Conservation (phyloP, 208 protist genomes). For the Crithidia bombi region DNA sequence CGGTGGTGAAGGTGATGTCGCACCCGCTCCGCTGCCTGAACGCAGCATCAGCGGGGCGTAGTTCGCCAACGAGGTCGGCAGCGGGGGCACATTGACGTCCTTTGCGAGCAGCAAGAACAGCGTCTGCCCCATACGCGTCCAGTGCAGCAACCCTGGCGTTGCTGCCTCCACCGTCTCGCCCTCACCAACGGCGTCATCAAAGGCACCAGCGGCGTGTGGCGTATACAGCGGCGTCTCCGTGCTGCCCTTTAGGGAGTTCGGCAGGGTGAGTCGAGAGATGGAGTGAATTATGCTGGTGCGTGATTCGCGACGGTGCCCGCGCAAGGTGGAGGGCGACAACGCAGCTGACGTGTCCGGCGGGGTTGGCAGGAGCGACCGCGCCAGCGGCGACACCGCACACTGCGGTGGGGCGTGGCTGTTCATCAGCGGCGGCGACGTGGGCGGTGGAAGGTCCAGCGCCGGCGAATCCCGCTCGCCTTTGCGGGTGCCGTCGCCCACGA, state of each 20-base stretch:
- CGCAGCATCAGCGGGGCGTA: conserved; percentile 15
- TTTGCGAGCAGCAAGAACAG: conserved; percentile 11
- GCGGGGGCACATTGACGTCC: conserved; percentile 17
- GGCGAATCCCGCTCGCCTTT: neutral
- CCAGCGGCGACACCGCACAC: conserved; percentile 1
- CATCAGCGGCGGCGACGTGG: neutral
- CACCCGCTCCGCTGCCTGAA: neutral
- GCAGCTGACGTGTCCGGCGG: neutral
- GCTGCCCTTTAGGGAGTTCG: neutral
- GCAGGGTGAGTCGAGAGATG: conserved; percentile 7
- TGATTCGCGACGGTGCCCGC: neutral
- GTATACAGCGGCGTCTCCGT: neutral
- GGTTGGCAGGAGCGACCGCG: neutral
- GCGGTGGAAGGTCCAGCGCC: neutral
- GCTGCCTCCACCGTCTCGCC: neutral
- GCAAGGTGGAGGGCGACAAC: neutral
- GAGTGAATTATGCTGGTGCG: neutral
- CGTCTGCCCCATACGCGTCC: neutral
- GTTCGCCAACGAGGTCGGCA: conserved; percentile 13
- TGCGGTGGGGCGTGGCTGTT: neutral
- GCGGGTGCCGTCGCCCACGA: neutral
- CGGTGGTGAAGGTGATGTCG: neutral
- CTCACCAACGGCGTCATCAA: neutral
- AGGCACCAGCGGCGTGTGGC: neutral
- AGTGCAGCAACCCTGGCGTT: too few species aligned